phyloP scores from a whole-genome alignment of 1,284 basidiomycete species.

The Singerocomus rubriflavus region DNA sequence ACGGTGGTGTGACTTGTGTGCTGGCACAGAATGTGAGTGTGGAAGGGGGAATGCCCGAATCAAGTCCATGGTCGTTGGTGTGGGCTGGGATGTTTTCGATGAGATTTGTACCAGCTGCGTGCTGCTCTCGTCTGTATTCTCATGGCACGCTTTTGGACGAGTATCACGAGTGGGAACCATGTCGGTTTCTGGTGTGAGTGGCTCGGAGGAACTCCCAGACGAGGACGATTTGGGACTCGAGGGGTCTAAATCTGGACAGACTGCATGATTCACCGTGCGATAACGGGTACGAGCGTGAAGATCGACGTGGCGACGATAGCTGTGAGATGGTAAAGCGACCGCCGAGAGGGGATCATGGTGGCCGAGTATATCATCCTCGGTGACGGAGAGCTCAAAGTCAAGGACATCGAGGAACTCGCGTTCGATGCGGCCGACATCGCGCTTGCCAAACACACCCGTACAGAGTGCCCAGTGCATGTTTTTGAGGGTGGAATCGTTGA shows the following conservation, averaged over 20 bases:
- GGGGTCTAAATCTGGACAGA: constrained; percentile 28
- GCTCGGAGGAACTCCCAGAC: constrained; percentile 31
- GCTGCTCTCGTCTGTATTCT: constrained; percentile 6
- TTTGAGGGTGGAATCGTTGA: constrained; percentile 73
- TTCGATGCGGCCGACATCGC: constrained; percentile 73
- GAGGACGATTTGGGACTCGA: constrained; percentile 37
- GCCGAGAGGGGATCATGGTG: constrained; percentile 56
- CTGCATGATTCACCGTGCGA: constrained; percentile 12
- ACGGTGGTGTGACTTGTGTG: constrained; percentile 28
- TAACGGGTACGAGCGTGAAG: constrained; percentile 24
- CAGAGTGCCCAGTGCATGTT: constrained; percentile 77
- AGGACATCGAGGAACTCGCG: constrained; percentile 75
- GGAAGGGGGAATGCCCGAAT: constrained; percentile 33
- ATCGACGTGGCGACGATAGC: constrained; percentile 24
- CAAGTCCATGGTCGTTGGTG: constrained; percentile 31
- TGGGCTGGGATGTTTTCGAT: constrained; percentile 18
- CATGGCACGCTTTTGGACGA: constrained; percentile 21
- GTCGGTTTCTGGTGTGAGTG: constrained; percentile 28
- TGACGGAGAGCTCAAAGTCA: constrained; percentile 63
- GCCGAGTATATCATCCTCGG: constrained; percentile 59
- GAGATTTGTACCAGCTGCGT: constrained; percentile 7
- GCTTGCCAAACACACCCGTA: constrained; percentile 74
- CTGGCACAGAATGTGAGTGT: constrained; percentile 17
- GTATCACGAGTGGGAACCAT: constrained; percentile 10
- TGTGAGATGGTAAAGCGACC: constrained; percentile 30